Percentiles rank a stretch among this genome's conserved stretches.
Conservation (phyloP, 805 yeast genomes). For the Hanseniaspora lachancei region DNA sequence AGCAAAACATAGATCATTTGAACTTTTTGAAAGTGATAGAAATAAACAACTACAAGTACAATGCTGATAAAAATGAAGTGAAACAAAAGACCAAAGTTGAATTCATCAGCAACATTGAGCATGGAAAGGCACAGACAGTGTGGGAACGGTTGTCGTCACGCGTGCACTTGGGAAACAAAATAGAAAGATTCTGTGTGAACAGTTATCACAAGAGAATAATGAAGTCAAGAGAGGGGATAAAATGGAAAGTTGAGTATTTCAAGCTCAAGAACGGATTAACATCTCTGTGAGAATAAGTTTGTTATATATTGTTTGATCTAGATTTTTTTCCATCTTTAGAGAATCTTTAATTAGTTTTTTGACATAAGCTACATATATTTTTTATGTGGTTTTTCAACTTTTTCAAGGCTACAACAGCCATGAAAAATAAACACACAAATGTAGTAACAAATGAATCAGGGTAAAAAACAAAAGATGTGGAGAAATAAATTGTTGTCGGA, state of each 20-base stretch:
- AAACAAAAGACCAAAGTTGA: conserved; percentile 47
- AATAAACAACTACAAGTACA: conserved; percentile 41
- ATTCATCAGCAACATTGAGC: conserved; percentile 51
- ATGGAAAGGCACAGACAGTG: background rate
- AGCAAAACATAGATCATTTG: conserved; percentile 77
- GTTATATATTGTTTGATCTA: background rate
- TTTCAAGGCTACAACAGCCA: too few relatives aligned
- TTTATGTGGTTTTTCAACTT: too few relatives aligned
- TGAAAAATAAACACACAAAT: too few relatives aligned
- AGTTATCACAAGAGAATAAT: conserved; percentile 1
- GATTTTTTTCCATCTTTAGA: background rate
- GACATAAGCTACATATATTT: too few relatives aligned
- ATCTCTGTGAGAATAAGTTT: background rate
- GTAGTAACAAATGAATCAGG: too few relatives aligned
- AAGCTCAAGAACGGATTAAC: background rate
- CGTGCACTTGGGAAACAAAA: conserved; percentile 5
- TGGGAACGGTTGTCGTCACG: conserved; percentile 9
- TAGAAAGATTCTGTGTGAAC: conserved; percentile 7
- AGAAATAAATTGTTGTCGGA: too few relatives aligned
- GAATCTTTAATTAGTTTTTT: background rate
- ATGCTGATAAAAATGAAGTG: conserved; percentile 28
- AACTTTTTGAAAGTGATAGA: conserved; percentile 70
- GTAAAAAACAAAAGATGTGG: too few relatives aligned
- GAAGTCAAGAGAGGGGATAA: conserved; percentile 8
- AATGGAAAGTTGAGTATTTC: conserved; percentile 5